These are phyloP conservation scores for Scedosporium dehoogii DNA, from an alignment of 2,329 filamentous ascomycete species.

Conservation along the genomic window DNA sequence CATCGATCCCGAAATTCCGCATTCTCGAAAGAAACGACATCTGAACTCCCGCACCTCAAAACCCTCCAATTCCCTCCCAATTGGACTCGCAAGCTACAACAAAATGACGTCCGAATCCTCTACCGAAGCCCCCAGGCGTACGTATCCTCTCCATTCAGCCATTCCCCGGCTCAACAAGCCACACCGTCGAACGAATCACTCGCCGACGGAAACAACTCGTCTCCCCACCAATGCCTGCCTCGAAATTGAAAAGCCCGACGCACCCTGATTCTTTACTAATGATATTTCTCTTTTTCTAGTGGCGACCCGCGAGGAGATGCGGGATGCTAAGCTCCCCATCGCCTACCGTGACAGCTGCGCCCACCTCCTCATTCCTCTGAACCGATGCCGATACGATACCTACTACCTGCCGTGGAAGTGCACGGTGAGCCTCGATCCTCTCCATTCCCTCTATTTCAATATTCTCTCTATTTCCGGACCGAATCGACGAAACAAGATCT, in stretches of 20 bases:
- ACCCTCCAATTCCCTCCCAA: conserved; percentile 13
- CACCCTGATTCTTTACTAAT: too few species aligned
- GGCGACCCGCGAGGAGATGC: conserved; percentile 87
- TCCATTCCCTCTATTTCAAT: not conserved
- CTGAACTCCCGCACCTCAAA: conserved; percentile 4
- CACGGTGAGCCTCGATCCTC: conserved; percentile 51
- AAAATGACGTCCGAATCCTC: conserved; percentile 24
- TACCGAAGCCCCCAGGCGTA: conserved; percentile 27
- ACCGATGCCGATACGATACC: conserved; percentile 83
- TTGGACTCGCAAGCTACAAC: not conserved
- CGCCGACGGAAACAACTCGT: not conserved
- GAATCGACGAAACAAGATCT: not conserved
- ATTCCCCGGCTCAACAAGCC: conserved; percentile 8
- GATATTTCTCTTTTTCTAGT: conserved; percentile 30
- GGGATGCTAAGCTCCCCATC: conserved; percentile 76
- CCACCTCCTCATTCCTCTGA: conserved; percentile 87
- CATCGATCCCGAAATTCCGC: not conserved
- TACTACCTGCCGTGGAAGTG: conserved; percentile 99
- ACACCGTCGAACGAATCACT: too few species aligned
- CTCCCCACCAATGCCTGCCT: conserved; percentile 10
- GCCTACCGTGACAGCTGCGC: conserved; percentile 94
- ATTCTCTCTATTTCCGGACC: not conserved
- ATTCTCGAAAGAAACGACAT: not conserved
- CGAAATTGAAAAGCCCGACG: not conserved
- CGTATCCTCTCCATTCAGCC: conserved; percentile 11